Evolutionary conservation across 768 basidiomycete species (phyloP), one percentile per base, ranked within the genome.

Genomic region (Termitomyces sp.): DNA sequence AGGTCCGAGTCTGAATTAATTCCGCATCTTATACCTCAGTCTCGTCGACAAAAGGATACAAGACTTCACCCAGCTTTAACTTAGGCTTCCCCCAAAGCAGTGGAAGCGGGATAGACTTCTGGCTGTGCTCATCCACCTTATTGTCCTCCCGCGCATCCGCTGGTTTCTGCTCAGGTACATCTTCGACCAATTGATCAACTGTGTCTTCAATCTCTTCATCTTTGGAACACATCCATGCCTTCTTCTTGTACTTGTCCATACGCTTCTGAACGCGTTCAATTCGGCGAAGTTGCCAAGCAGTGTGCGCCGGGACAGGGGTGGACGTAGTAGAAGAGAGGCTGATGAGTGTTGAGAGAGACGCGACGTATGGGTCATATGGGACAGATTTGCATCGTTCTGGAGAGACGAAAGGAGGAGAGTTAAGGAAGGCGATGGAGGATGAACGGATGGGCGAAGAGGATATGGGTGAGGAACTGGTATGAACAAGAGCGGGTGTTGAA

Each of bases 221-320:
- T 45, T 64, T 58, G 30, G 50, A 65, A 33, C 66, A 68, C 61
- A 72, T 62, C 67, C 68, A 72, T 37, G 60, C 65, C 42, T 62
- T 64, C 58, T 63, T 71, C 64, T 71, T 73, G 61, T 65, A 65
- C 62, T 62, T 71, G 50, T 68, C 63, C 60, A 73, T 69, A 53
- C 73, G 68, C 65, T 63, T 63, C 58, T 64, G 64, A 7, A 70
- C 50, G 42, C 68, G 67, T 38, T 65, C 64, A 19, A 75, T 61
- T 23, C 75, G 68, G 50, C 73, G 70, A 41, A 67, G 68, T 54
- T 74, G 69, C 45, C 64, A 66, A 23, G 51, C 45, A 5, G 69
- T 68, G 42, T 67, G 67, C 7, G 69, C 68, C n/a, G 78, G 78
- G 7, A 75, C 74, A 12, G 64, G 64, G 3, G 62, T 64, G 37